These are phyloP conservation scores for Dovyalis caffra DNA, from an alignment of 345 rosid genomes.

Conservation along the genomic window DNA sequence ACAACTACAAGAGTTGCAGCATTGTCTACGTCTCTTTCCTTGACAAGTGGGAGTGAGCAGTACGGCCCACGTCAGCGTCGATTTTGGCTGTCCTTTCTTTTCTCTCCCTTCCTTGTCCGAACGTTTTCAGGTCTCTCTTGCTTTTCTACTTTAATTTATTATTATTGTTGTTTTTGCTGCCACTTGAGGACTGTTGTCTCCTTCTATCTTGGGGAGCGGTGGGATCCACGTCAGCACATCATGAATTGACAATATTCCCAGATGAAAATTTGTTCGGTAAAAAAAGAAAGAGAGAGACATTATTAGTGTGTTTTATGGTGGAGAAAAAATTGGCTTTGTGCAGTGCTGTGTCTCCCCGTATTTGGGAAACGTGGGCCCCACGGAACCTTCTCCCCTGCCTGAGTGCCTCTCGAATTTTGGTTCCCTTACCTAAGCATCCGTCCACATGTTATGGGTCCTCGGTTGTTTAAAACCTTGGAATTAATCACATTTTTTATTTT, in stretches of 20 bases:
- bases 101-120: neutral
- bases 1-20: neutral
- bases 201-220: conserved; percentile 38
- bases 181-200: conserved; percentile 12
- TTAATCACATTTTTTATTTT: no score
- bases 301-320: neutral
- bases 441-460: neutral
- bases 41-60: conserved; percentile 6
- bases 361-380: conserved; percentile 28
- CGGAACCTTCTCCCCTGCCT: conserved; percentile 31
- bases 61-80: conserved; percentile 35
- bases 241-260: neutral
- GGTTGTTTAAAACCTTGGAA: no score
- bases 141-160: no score
- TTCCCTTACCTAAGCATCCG: no score
- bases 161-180: neutral
- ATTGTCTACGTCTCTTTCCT: conserved; percentile 21
- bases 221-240: conserved; percentile 34
- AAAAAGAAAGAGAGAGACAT: neutral
- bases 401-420: conserved; percentile 5
- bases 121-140: conserved; percentile 3
- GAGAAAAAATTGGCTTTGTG: neutral
- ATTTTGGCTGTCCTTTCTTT: conserved; percentile 10
- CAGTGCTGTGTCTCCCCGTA: conserved; percentile 44
- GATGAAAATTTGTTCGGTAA: neutral